These are phyloP conservation scores for Mycena galopus DNA, from an alignment of 768 basidiomycete genomes.

Conservation along the genomic window DNA sequence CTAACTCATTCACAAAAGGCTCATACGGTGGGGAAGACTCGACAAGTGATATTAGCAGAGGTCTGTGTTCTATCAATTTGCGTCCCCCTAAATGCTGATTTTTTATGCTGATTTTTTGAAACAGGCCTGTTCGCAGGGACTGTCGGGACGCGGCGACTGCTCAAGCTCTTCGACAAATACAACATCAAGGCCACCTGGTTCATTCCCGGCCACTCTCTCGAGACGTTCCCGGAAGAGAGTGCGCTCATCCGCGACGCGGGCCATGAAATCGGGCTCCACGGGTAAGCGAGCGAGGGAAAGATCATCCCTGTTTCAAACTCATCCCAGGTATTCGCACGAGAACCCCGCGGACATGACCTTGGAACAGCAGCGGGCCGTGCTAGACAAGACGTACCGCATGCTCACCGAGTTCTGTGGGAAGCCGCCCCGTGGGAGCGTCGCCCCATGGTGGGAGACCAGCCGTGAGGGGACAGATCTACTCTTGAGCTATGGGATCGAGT, in stretches of 20 bases:
- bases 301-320: background rate
- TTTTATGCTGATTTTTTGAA: background rate
- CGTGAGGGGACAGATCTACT: slow-evolving; percentile 74
- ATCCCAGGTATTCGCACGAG: slow-evolving; percentile 43
- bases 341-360: slow-evolving; percentile 72
- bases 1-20: slow-evolving; percentile 39
- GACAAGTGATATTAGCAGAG: slow-evolving; percentile 73
- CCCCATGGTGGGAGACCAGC: slow-evolving; percentile 87
- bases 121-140: slow-evolving; percentile 82
- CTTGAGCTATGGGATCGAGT: slow-evolving; percentile 80
- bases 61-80: slow-evolving; percentile 34
- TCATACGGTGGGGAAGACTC: slow-evolving; percentile 84
- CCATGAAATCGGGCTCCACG: slow-evolving; percentile 69
- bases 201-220: slow-evolving; percentile 81
- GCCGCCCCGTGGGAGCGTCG: slow-evolving; percentile 70
- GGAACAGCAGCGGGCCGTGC: slow-evolving; percentile 78
- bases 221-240: slow-evolving; percentile 81
- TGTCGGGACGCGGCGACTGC: slow-evolving; percentile 75
- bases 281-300: background rate
- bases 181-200: slow-evolving; percentile 80
- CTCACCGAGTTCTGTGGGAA: slow-evolving; percentile 76
- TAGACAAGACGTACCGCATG: slow-evolving; percentile 74
- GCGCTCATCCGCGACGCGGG: slow-evolving; percentile 78
- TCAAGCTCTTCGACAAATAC: slow-evolving; percentile 81
- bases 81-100: background rate